Percentiles rank a stretch among this genome's conserved stretches.
Evolutionary conservation across 495 filamentous ascomycete genomes (phyloP).

Genomic region (Aspergillus asperescens): DNA sequence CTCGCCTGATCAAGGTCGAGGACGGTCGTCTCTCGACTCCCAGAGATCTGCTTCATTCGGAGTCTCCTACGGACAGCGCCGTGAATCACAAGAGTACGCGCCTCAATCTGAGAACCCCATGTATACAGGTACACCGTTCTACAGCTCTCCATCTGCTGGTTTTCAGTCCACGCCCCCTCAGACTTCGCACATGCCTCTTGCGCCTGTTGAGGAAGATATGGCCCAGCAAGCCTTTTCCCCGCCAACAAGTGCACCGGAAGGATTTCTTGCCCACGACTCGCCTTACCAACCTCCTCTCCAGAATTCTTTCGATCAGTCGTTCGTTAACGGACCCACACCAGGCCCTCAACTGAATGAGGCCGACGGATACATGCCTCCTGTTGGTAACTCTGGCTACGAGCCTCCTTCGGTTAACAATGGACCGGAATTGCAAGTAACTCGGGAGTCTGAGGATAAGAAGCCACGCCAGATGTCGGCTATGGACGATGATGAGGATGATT

Average conservation of each 20-base stretch:
- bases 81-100: constrained; percentile 38
- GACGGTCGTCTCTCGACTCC: constrained; percentile 45
- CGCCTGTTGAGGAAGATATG: constrained; percentile 41
- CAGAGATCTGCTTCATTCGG: constrained; percentile 37
- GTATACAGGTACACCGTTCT: constrained; percentile 27
- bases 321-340: constrained; percentile 4
- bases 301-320: constrained; percentile 18
- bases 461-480: constrained; percentile 75
- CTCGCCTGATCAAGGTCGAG: constrained; percentile 45
- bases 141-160: constrained; percentile 35
- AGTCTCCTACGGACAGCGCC: constrained; percentile 30
- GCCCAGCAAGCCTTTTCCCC: constrained; percentile 25
- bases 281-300: constrained; percentile 22
- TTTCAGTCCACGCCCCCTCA: constrained; percentile 49
- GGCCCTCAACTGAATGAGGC: constrained; percentile 4
- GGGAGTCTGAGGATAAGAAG: constrained; percentile 44
- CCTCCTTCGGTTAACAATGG: constrained; percentile 32
- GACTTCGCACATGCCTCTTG: constrained; percentile 44
- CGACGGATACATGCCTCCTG: constrained; percentile 27
- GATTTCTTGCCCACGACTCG: constrained; percentile 22
- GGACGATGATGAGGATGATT: constrained; percentile 55
- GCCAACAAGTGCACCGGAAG: constrained; percentile 14
- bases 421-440: constrained; percentile 28
- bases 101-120: constrained; percentile 32
- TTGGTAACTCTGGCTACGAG: constrained; percentile 26